Percentiles rank a stretch among this genome's conserved stretches.
phyloP scores from a whole-genome alignment of 305 asterid genomes.

The Plantago coronopus region DNA sequence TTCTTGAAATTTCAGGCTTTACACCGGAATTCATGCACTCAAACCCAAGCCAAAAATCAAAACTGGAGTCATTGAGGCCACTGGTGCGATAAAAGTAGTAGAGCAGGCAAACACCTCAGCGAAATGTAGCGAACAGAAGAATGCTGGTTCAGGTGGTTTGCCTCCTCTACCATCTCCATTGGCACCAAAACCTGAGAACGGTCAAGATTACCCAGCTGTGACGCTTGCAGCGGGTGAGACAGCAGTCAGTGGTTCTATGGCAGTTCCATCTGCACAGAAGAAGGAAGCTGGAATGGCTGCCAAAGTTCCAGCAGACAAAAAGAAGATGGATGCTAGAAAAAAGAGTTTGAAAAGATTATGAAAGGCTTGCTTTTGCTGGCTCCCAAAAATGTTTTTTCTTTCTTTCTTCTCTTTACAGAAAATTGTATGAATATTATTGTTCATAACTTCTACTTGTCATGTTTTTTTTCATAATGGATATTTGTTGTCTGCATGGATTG shows the following conservation, averaged over 20 bases:
- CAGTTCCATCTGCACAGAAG: conserved; percentile 44
- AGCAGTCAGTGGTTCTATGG: conserved; percentile 53
- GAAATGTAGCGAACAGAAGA: conserved; percentile 54
- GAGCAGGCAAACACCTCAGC: conserved; percentile 56
- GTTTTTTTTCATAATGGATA: conserved; percentile 20
- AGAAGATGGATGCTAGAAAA: conserved; percentile 92
- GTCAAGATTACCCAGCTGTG: conserved; percentile 38
- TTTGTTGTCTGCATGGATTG: neutral
- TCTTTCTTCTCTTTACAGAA: neutral
- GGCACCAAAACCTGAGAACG: conserved; percentile 66
- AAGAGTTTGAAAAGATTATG: conserved; percentile 87
- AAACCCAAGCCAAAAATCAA: conserved; percentile 71
- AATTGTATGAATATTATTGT: conserved; percentile 14
- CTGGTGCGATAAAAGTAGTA: conserved; percentile 59
- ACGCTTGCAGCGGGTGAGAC: conserved; percentile 36
- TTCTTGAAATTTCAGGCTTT: conserved; percentile 51
- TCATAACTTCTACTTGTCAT: conserved; percentile 17
- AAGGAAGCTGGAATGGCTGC: conserved; percentile 44
- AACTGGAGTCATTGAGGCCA: conserved; percentile 63
- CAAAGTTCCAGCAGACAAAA: conserved; percentile 66
- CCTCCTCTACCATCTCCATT: conserved; percentile 37
- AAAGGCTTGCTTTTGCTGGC: neutral
- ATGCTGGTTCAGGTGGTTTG: conserved; percentile 26
- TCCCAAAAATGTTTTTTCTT: too few species aligned
- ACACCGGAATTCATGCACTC: conserved; percentile 79